Percentiles rank a stretch among this genome's conserved stretches.
phyloP scores from a whole-genome alignment of 2,329 filamentous ascomycete species.

The Sarocladium oryzae region DNA sequence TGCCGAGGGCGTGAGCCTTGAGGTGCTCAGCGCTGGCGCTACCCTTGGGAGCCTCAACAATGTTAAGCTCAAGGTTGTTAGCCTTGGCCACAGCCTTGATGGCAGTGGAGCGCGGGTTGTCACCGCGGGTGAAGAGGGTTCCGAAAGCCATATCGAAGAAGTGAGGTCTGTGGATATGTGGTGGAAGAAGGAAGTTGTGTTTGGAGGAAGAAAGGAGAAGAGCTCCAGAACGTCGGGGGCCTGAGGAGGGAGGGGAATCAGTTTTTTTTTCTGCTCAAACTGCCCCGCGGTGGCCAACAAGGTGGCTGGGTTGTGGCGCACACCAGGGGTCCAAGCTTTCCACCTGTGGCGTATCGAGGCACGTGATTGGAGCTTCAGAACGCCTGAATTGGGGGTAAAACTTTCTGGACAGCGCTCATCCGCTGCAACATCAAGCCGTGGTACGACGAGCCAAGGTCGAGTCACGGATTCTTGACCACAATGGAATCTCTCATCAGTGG shows the following conservation, averaged over 20 bases:
- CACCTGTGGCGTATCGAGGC: not conserved
- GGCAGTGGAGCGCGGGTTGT: conserved; percentile 82
- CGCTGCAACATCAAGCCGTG: not conserved
- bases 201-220: conserved; percentile 13
- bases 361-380: conserved; percentile 8
- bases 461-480: not conserved
- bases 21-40: conserved; percentile 70
- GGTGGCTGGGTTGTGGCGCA: conserved; percentile 9
- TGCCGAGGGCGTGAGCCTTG: conserved; percentile 80
- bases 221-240: conserved; percentile 11
- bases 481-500: conserved; percentile 30
- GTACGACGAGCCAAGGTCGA: not conserved
- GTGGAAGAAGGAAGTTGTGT: conserved; percentile 21
- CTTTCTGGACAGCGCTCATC: not conserved
- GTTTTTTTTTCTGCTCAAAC: conserved; percentile 22
- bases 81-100: conserved; percentile 94
- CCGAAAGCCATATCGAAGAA: conserved; percentile 81
- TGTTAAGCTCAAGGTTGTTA: conserved; percentile 88
- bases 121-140: conserved; percentile 81
- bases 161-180: conserved; percentile 20
- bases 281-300: conserved; percentile 11
- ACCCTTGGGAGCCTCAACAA: conserved; percentile 63
- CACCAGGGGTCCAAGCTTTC: conserved; percentile 5
- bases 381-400: conserved; percentile 1
- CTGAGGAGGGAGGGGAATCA: conserved; percentile 19